A percentile compares a stretch with the other conserved stretches of the same genome.
phyloP scores from a whole-genome alignment of 371 early-diverging fungal genomes.

The Mucor racemosus region DNA sequence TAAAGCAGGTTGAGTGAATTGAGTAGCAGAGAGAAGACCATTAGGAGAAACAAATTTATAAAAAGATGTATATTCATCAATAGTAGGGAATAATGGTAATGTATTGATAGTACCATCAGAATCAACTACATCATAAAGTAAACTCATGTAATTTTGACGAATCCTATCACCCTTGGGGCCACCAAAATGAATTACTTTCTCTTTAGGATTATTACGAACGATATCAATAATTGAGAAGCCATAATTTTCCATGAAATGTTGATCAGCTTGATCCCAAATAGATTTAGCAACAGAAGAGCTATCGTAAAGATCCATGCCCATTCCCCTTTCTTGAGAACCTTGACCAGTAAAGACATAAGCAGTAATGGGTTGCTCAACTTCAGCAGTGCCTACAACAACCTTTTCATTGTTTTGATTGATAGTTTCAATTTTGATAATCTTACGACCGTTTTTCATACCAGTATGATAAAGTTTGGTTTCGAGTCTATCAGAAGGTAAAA shows the following conservation, averaged over 20 bases:
- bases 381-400: conserved; percentile 91
- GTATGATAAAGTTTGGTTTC: conserved; percentile 91
- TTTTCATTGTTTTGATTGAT: conserved; percentile 85
- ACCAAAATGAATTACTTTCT: conserved; percentile 93
- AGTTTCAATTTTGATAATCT: conserved; percentile 93
- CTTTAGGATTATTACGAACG: conserved; percentile 88
- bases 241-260: conserved; percentile 85
- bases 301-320: conserved; percentile 96
- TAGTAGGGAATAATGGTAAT: conserved; percentile 90
- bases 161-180: conserved; percentile 90
- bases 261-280: conserved; percentile 95
- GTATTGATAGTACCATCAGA: conserved; percentile 73
- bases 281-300: conserved; percentile 82
- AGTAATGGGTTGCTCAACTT: conserved; percentile 93
- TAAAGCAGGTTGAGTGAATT: conserved; percentile 95
- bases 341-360: conserved; percentile 96
- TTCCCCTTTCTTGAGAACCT: conserved; percentile 94
- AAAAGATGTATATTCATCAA: conserved; percentile 78
- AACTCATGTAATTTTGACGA: conserved; percentile 86
- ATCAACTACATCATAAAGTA: conserved; percentile 89
- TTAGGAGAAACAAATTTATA: conserved; percentile 91
- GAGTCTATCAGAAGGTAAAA: conserved; percentile 85
- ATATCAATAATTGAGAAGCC: conserved; percentile 94
- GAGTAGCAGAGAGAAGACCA: conserved; percentile 93
- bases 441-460: conserved; percentile 96